phyloP scores from a whole-genome alignment of 78 protist genomes.

The Mastigamoeba balamuthi region DNA sequence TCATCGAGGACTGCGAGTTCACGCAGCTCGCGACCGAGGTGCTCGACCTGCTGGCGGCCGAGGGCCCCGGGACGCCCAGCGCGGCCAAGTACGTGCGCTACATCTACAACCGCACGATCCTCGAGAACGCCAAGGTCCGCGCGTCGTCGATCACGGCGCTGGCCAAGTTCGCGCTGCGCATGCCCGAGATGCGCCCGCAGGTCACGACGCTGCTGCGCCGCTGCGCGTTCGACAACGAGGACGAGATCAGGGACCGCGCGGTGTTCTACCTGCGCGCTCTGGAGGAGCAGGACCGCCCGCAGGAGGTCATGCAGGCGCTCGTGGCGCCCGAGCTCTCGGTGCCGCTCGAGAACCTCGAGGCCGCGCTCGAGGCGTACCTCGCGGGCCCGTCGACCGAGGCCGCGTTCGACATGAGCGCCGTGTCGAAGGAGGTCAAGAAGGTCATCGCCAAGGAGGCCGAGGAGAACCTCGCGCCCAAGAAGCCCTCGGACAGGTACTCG shows the following conservation, averaged over 20 bases:
- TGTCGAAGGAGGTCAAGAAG: conserved; percentile 7
- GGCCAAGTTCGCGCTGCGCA: conserved; percentile 83
- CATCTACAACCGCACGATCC: conserved; percentile 86
- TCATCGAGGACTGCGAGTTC: conserved; percentile 98
- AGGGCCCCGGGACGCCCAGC: conserved; percentile 68
- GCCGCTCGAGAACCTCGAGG: conserved; percentile 13
- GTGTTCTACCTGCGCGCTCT: conserved; percentile 40
- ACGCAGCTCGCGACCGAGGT: conserved; percentile 67
- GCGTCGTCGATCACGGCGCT: conserved; percentile 89
- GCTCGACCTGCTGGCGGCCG: conserved; percentile 82
- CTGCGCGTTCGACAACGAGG: conserved; percentile 78
- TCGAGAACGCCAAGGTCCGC: conserved; percentile 78
- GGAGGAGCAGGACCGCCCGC: conserved; percentile 18
- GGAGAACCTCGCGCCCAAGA: conserved; percentile 4
- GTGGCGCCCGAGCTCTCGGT: not conserved
- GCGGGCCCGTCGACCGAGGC: not conserved
- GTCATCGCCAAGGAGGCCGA: conserved; percentile 2
- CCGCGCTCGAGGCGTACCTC: conserved; percentile 7
- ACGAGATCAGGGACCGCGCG: conserved; percentile 92
- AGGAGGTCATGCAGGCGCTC: not conserved
- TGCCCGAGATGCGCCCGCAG: conserved; percentile 28
- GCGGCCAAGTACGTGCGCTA: conserved; percentile 82
- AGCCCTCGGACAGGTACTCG: not conserved
- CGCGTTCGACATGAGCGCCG: conserved; percentile 25
- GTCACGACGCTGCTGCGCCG: conserved; percentile 45